Evolutionary conservation across 495 filamentous ascomycete species (phyloP).

Genomic region (Talaromyces stipitatus): DNA sequence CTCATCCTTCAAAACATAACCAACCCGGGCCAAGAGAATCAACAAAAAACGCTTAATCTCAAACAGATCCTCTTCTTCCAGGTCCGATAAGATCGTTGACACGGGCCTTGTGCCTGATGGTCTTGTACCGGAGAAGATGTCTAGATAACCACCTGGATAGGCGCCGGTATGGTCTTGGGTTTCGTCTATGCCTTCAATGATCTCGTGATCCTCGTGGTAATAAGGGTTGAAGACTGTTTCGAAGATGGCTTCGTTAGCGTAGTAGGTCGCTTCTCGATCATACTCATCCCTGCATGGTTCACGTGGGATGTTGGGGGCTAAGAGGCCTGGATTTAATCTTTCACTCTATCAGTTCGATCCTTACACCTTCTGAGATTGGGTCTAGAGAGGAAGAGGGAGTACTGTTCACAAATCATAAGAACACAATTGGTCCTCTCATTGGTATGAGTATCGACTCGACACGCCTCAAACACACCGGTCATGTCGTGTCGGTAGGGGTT

Average conservation of each 20-base stretch:
- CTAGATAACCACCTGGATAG: background rate
- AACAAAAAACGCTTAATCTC: no score
- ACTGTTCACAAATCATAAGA: background rate
- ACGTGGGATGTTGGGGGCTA: background rate
- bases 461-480: background rate
- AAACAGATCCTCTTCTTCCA: no score
- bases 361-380: no score
- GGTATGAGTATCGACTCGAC: background rate
- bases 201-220: background rate
- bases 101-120: no score
- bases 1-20: no score
- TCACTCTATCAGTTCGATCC: no score
- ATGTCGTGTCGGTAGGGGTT: background rate
- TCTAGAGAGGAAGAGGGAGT: background rate
- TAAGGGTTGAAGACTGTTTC: background rate
- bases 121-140: no score
- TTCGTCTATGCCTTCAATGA: background rate
- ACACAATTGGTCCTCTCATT: background rate
- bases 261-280: no score
- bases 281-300: no score
- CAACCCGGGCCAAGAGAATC: no score
- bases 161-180: background rate
- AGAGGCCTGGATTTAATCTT: background rate
- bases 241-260: background rate
- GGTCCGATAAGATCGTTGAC: no score